Base-by-base conservation (phyloP, 2,329 filamentous ascomycete species). In the Aspergillus neoniger region DNA sequence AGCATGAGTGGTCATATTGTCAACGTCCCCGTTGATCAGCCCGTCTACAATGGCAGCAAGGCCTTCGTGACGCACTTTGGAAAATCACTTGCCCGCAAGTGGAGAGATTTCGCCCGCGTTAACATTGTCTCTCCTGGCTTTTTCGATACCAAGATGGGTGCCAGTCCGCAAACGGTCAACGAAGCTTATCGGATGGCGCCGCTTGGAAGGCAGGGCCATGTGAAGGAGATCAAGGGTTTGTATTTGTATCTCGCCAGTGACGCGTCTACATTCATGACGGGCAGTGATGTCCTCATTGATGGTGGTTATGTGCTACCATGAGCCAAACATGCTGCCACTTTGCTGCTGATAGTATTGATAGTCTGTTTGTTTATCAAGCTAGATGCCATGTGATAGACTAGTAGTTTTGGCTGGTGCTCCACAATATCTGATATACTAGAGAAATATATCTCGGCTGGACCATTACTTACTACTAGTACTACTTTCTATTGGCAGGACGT, bases 1-100 rank as follows among this genome's bases (percentile, higher is more conserved):
- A 80, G 77, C 57, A 83, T 84, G 76, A 81, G 78, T 55, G 81
- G 68, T 0, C 77, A 80, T 59, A 79, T 83, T 44, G 82, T 83
- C 65, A 84, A 83, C 56, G 81, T 83, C 1, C 82, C 82, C 1
- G 72, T 79, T 14, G 81, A 85, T 50, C 84, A 86, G 66, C 80
- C 83, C 1, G 80, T 83, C 12, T 86, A 86, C 71, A 86, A 86
- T 63, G 79, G 78, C 7, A 82, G 79, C 30, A 86, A 86, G 68
- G 83, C 84, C 0, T 83, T 79, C 25, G 79, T 85, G 15, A 83
- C 80, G 2, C 85, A 86, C 58, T 79, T 86, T 39, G 82, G 82
- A 52, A 85, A 84, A 69, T 81, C 77, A 1, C 74, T 86, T 25
- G 83, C 84, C 0, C 75, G 81, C 5, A 84, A 86, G 63, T 86